Base-by-base conservation (phyloP, 2,329 filamentous ascomycete genomes). In the Pseudofabraea citricarpa region DNA sequence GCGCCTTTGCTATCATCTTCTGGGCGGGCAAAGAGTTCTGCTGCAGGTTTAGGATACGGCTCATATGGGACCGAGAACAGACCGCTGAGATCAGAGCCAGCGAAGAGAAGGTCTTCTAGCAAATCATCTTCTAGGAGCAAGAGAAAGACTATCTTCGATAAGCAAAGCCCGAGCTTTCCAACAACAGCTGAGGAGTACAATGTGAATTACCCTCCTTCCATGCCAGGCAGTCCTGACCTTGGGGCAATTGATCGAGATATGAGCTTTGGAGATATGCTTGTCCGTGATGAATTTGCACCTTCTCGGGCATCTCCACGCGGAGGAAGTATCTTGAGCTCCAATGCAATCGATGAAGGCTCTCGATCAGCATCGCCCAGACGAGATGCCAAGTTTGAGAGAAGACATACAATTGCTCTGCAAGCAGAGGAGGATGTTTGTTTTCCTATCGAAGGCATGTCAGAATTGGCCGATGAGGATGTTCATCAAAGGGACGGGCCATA, bases 371-470 rank as follows among this genome's bases (percentile, higher is more conserved):
- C 55, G 7, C 52, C 56, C 20, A 44, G 53, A 18, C 49, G 52
- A 43, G 56, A 58, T 10, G 45, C 45, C 1, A 48, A 39, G 19
- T 59, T 50, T 33, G 54, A 58, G 22, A 59, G 73, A 38, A 74
- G 83, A 27, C 73, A 75, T 44, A 82, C 77, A 5, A 74, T 81
- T 51, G 73, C 75, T 10, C 63, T 84, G 10, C 74, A 83, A 9
- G 87, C 83, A 0, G 81, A 93, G 56, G 87, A 87, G 52, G 93
- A 97, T 65, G 90, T 97, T 1, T 96, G 93, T 68, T 96, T 95
- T 57, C 91, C 90, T 0, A 81, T 82, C 5, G 83, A 86, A 43
- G 81, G 74, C 5, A 74, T 90, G 65, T 93, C 88, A 0, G 89
- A 94, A 56, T 71, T 93, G 37, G 89, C 76, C 21, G 86, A 91